Conservation (phyloP, 169 alveolate genomes). For the Prorocentrum cordatum region DNA sequence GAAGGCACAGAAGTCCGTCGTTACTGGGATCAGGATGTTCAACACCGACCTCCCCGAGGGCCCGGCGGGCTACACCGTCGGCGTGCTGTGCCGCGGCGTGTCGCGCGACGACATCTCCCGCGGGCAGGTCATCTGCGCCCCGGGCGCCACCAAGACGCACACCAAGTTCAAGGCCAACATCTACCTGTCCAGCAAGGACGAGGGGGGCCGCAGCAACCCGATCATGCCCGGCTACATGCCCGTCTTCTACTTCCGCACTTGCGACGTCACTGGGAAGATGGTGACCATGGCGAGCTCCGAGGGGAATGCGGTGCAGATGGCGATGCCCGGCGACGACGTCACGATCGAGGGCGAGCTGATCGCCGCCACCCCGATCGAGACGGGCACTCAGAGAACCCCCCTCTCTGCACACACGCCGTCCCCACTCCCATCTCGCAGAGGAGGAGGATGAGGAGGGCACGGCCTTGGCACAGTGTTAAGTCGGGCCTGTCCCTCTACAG, state of each 20-base stretch:
- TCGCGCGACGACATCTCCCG: constrained; percentile 78
- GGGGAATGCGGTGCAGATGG: constrained; percentile 57
- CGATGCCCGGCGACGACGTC: constrained; percentile 75
- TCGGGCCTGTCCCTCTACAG: no score
- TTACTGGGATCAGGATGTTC: constrained; percentile 87
- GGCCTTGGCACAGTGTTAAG: no score
- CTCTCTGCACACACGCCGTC: no score
- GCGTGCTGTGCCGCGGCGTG: constrained; percentile 86
- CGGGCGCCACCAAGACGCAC: constrained; percentile 81
- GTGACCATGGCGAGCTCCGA: constrained; percentile 68
- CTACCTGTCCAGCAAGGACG: constrained; percentile 88
- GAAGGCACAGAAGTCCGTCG: constrained; percentile 71
- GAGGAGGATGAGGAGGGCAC: no score
- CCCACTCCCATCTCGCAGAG: no score
- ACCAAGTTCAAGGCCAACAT: constrained; percentile 84
- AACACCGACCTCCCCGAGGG: constrained; percentile 86
- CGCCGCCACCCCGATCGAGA: constrained; percentile 63
- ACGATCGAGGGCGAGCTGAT: constrained; percentile 69
- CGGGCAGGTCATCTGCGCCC: constrained; percentile 84
- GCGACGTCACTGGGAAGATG: constrained; percentile 73
- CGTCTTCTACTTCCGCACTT: constrained; percentile 74
- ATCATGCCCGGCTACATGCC: constrained; percentile 75
- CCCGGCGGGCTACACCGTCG: constrained; percentile 93
- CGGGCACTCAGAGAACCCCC: no score
- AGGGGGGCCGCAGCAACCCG: constrained; percentile 86